Percentiles rank a stretch among this genome's conserved stretches.
These are phyloP conservation scores for Arxiozyma heterogenica DNA, from an alignment of 1,139 yeast genomes.

Conservation along the genomic window DNA sequence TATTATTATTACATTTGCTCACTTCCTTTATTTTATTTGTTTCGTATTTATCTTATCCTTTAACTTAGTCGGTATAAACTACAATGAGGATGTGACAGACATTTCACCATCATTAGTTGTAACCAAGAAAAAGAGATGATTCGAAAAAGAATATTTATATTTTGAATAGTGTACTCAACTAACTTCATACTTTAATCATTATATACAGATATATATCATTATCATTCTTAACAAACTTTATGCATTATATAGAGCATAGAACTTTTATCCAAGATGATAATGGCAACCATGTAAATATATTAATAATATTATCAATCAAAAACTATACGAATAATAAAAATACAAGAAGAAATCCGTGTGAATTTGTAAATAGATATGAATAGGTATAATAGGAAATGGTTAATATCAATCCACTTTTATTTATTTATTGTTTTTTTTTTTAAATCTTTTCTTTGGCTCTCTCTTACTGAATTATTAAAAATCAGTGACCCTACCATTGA, in stretches of 20 bases:
- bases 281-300: slow-evolving; percentile 4
- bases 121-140: neutral
- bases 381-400: neutral
- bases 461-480: slow-evolving; percentile 38
- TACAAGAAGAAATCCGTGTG: no score
- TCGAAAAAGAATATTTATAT: no score
- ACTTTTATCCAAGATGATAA: no score
- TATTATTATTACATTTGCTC: neutral
- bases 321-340: neutral
- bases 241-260: no score
- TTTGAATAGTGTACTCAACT: no score
- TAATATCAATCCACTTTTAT: neutral
- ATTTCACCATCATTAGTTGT: neutral
- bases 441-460: neutral
- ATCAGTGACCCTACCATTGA: slow-evolving; percentile 93
- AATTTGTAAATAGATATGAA: no score
- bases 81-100: neutral
- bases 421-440: neutral
- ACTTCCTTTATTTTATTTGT: neutral
- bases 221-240: neutral
- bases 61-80: neutral
- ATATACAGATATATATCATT: no score
- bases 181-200: neutral
- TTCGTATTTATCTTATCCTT: neutral
- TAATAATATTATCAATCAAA: neutral